phyloP scores from a whole-genome alignment of 2,329 filamentous ascomycete genomes.

The Penicillium thymicola region DNA sequence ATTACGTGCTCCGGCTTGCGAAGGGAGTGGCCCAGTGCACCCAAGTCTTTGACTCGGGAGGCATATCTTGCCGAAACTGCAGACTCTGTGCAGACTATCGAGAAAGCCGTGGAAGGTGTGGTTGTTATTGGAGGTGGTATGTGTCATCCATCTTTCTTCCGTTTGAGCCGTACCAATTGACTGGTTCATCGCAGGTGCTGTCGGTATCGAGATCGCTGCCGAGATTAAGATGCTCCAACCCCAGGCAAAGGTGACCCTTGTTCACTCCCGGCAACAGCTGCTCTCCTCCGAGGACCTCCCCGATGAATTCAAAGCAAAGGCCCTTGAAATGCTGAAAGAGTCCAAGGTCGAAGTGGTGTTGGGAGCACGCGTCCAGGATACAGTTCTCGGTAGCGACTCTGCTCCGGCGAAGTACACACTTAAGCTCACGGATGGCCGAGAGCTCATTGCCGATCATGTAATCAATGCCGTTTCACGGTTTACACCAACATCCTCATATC shows the following conservation, averaged over 20 bases:
- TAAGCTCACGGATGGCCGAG: slow-evolving; percentile 58
- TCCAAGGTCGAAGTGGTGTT: slow-evolving; percentile 48
- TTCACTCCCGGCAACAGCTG: slow-evolving; percentile 66
- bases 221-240: slow-evolving; percentile 64
- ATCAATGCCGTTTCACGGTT: slow-evolving; percentile 65
- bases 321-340: slow-evolving; percentile 57
- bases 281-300: slow-evolving; percentile 69
- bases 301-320: slow-evolving; percentile 62
- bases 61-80: slow-evolving; percentile 51
- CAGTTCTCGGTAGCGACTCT: background rate
- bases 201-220: slow-evolving; percentile 74
- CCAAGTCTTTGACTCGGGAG: slow-evolving; percentile 59
- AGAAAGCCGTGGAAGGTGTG: slow-evolving; percentile 13
- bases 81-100: slow-evolving; percentile 1
- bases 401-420: slow-evolving; percentile 37
- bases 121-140: slow-evolving; percentile 56
- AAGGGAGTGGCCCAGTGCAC: slow-evolving; percentile 67
- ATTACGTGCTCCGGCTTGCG: slow-evolving; percentile 66
- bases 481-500: slow-evolving; percentile 58
- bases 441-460: slow-evolving; percentile 60
- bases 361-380: slow-evolving; percentile 3
- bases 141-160: background rate
- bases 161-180: slow-evolving; percentile 41
- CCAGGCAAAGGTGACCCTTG: slow-evolving; percentile 65
- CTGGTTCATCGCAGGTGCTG: slow-evolving; percentile 56